A percentile compares a stretch with the other conserved stretches of the same genome.
Conservation (phyloP, 2,329 filamentous ascomycete species). For the Endoconidiophora laricicola region DNA sequence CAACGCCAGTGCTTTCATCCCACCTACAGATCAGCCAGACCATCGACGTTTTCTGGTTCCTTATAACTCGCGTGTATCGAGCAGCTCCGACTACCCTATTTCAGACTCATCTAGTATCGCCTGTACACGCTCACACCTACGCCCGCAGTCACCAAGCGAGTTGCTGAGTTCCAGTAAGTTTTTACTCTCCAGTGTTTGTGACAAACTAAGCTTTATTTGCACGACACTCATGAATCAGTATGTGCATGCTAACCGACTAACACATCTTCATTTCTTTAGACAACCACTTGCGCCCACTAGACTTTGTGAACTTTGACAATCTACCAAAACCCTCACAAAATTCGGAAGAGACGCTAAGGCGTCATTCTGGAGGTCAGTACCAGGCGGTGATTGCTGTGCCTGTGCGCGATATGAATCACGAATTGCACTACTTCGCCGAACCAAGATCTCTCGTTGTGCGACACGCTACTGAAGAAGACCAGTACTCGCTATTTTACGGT, state of each 20-base stretch:
- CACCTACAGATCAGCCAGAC: too few species aligned
- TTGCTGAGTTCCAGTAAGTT: constrained; percentile 10
- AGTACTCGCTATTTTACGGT: constrained; percentile 10
- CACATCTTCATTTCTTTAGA: not conserved
- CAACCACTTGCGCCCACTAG: constrained; percentile 6
- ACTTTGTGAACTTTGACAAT: constrained; percentile 1
- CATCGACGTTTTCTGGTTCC: constrained; percentile 1
- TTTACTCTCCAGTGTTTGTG: too few species aligned
- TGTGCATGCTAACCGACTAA: not conserved
- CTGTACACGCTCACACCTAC: not conserved
- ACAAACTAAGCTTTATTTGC: not conserved
- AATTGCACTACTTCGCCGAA: constrained; percentile 6
- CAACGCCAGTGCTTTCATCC: too few species aligned
- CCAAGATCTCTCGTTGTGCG: constrained; percentile 7
- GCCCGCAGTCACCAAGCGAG: constrained; percentile 10
- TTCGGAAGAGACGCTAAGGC: constrained; percentile 1
- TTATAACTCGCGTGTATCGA: not conserved
- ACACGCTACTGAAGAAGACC: constrained; percentile 2
- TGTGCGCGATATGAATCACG: constrained; percentile 11
- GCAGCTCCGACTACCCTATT: too few species aligned
- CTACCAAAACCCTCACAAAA: constrained; percentile 1
- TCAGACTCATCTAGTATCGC: too few species aligned
- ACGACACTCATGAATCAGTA: too few species aligned
- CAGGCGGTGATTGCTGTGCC: constrained; percentile 12
- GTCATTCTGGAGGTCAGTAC: constrained; percentile 12